phyloP scores from a whole-genome alignment of 169 alveolate genomes.

The Cryptosporidium muris region DNA sequence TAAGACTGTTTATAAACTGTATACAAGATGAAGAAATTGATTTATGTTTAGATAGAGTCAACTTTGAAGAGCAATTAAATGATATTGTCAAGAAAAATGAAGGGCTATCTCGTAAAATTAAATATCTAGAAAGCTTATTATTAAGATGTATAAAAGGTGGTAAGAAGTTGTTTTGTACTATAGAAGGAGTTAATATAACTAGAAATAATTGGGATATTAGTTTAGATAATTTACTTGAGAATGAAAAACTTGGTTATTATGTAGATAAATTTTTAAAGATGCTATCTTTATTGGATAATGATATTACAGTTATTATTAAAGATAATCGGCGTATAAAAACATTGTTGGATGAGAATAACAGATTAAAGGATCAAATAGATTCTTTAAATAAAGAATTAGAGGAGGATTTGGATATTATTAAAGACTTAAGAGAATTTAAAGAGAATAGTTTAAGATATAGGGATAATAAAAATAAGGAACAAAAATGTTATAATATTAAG shows the following conservation, averaged over 20 bases:
- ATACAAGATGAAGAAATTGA: constrained; percentile 53
- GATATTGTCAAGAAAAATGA: not conserved
- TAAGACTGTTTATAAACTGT: constrained; percentile 28
- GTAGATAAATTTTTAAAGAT: too few relatives aligned
- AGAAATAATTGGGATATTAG: too few relatives aligned
- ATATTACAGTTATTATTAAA: too few relatives aligned
- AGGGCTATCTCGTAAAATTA: constrained; percentile 8
- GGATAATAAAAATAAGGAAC: too few relatives aligned
- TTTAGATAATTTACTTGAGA: too few relatives aligned
- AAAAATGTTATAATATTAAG: too few relatives aligned
- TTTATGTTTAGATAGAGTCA: constrained; percentile 5
- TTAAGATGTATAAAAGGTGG: constrained; percentile 20
- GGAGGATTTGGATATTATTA: not conserved
- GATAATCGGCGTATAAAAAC: too few relatives aligned
- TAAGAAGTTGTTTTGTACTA: not conserved
- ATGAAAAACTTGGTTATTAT: too few relatives aligned
- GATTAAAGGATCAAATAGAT: too few relatives aligned
- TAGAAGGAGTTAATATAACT: constrained; percentile 1
- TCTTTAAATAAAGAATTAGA: not conserved
- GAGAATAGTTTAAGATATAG: not conserved
- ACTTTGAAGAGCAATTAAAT: not conserved
- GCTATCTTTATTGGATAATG: too few relatives aligned
- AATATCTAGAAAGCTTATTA: constrained; percentile 17
- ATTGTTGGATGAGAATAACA: too few relatives aligned
- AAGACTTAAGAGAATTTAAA: not conserved